Base-by-base conservation (phyloP, 2,329 filamentous ascomycete species). In the Pseudogymnoascus sp. region DNA sequence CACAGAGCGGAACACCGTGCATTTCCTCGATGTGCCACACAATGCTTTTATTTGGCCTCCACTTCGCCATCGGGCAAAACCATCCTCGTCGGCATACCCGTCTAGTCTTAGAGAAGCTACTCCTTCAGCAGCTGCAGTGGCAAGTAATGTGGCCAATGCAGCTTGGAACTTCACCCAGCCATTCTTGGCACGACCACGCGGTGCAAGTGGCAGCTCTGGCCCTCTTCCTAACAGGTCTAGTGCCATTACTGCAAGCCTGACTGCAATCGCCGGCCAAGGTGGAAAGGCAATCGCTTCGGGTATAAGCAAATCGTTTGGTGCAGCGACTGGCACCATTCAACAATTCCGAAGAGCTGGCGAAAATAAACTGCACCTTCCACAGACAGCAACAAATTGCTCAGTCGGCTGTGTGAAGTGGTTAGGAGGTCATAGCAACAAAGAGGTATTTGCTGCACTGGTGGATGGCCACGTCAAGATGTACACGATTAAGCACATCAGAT, bases 1-100 rank as follows among this genome's bases (percentile, higher is more conserved):
- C 27, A 97, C 94, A 0, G 91, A 96, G 70, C 89, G 92, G 68
- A 92, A 93, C n/a, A 99, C 94, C 7, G 87, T 97, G 9, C 94
- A 99, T 75, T 83, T 97, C 45, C 87, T 96, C 66, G 90, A 96
- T 67, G 84, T 97, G 74, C 91, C 92, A 7, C 81, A 85, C 52
- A 89, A 85, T 65, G 90, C 90, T 4, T 93, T 92, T 68, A 86
- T 89, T 67, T 96, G 92, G 92, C 92, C 92, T 40, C 90, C 92
- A 25, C 87, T 85, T 42, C 79, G 81, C 60, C 78, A 80, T 63
- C 76, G 61, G 39, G 25, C 33, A 12, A 74, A 73, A 64, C 76
- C 74, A 5, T 55, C 61, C 13, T 36, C 60, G 31, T 35, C 60
- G 13, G 29, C 60, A 2, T 25, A 33, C 15, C 58, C 58, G 8